Conservation (phyloP, 129 eudicot species). For the Solidago caesia region DNA sequence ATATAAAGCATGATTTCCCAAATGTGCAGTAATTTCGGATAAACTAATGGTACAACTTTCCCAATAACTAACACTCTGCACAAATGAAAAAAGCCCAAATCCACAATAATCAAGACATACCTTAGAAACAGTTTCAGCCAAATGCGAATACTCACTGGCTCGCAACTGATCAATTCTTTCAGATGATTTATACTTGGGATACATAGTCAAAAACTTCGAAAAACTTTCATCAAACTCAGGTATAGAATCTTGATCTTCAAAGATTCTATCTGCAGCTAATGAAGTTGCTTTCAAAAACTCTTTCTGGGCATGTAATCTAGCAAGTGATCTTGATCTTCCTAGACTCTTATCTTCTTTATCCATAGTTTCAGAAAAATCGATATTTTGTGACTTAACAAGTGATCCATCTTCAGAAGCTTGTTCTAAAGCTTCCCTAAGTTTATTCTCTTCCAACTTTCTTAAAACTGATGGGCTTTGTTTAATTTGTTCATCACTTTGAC, state of each 20-base stretch:
- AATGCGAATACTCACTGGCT: slow-evolving; percentile 33
- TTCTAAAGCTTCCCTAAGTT: slow-evolving; percentile 43
- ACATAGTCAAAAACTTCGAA: slow-evolving; percentile 40
- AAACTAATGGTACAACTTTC: slow-evolving; percentile 35
- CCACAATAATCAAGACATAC: slow-evolving; percentile 50
- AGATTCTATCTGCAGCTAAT: slow-evolving; percentile 38
- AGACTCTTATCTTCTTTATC: slow-evolving; percentile 34
- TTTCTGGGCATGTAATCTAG: slow-evolving; percentile 44
- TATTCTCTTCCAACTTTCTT: slow-evolving; percentile 38
- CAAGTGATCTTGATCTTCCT: slow-evolving; percentile 49
- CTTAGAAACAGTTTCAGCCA: slow-evolving; percentile 34
- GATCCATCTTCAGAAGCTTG: slow-evolving; percentile 50
- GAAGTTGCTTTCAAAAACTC: slow-evolving; percentile 44
- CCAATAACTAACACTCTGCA: slow-evolving; percentile 37
- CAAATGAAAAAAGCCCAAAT: slow-evolving; percentile 43
- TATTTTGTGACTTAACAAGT: slow-evolving; percentile 35
- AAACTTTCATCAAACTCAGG: slow-evolving; percentile 40
- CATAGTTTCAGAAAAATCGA: slow-evolving; percentile 35
- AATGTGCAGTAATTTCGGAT: slow-evolving; percentile 45
- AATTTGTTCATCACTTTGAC: slow-evolving; percentile 16
- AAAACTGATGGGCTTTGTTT: slow-evolving; percentile 29
- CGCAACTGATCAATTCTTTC: slow-evolving; percentile 37
- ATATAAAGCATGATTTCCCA: slow-evolving; percentile 39
- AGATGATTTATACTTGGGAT: slow-evolving; percentile 39
- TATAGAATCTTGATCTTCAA: slow-evolving; percentile 32